Evolutionary conservation across 306 rosid species (phyloP).

Genomic region (Styphnolobium japonicum): DNA sequence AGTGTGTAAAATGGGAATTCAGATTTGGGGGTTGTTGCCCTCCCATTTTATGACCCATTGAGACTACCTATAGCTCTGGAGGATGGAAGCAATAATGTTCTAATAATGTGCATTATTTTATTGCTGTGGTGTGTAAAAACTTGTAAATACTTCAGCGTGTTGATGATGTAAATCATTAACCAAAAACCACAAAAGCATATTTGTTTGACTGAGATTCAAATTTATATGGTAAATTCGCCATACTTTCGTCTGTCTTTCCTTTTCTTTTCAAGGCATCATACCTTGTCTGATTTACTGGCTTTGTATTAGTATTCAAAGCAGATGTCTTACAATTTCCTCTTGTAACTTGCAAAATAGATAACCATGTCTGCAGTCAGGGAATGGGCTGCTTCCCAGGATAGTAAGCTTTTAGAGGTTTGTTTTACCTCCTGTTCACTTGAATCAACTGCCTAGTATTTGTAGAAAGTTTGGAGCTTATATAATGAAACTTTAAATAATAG

Average conservation of each 20-base stretch:
- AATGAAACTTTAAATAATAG: constrained; percentile 33
- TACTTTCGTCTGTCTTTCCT: background rate
- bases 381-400: constrained; percentile 99
- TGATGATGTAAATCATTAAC: background rate
- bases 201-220: constrained; percentile 1
- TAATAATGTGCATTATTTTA: background rate
- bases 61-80: background rate
- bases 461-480: background rate
- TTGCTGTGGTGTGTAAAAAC: background rate
- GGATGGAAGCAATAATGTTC: background rate
- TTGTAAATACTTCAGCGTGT: background rate
- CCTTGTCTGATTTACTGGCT: constrained; percentile 1
- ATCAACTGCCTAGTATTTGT: constrained; percentile 1
- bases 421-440: constrained; percentile 16
- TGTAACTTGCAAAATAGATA: constrained; percentile 53
- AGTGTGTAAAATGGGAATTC: background rate
- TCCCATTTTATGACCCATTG: background rate
- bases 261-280: background rate
- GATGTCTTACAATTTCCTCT: constrained; percentile 24
- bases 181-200: background rate
- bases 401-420: constrained; percentile 87
- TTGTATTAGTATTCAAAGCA: constrained; percentile 1
- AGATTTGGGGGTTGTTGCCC: background rate
- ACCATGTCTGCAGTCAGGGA: constrained; percentile 99
- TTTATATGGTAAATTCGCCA: background rate